phyloP scores from a whole-genome alignment of 495 filamentous ascomycete species.

The Copromyces sp. region DNA sequence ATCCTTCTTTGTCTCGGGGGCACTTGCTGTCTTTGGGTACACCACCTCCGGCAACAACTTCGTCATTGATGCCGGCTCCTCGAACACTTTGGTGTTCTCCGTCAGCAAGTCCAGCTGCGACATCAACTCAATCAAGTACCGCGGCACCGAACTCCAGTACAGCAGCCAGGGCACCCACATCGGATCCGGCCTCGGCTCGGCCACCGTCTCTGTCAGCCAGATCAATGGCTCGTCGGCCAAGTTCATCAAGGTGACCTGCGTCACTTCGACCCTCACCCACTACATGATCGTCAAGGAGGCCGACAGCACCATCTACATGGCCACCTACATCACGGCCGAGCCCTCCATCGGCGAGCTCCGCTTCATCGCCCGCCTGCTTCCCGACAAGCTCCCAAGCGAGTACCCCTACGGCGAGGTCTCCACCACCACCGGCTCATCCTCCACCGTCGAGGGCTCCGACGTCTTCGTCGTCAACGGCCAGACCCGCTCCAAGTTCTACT shows the following conservation, averaged over 20 bases:
- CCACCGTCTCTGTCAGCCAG: conserved; percentile 43
- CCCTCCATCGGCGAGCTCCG: conserved; percentile 53
- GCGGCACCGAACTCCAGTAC: conserved; percentile 48
- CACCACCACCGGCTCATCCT: conserved; percentile 39
- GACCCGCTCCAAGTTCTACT: conserved; percentile 62
- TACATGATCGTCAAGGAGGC: conserved; percentile 53
- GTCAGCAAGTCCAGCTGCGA: conserved; percentile 49
- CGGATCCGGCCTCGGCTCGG: conserved; percentile 49
- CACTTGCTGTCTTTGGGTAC: conserved; percentile 32
- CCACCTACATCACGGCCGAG: conserved; percentile 51
- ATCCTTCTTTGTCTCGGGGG: conserved; percentile 26
- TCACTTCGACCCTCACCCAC: conserved; percentile 49
- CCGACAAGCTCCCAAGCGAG: conserved; percentile 44
- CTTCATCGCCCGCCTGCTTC: conserved; percentile 52
- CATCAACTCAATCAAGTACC: conserved; percentile 52
- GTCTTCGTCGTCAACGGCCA: conserved; percentile 51
- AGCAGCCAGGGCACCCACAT: conserved; percentile 43
- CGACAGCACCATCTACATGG: conserved; percentile 51
- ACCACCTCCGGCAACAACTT: conserved; percentile 34
- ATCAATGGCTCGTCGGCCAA: conserved; percentile 21
- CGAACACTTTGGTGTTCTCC: conserved; percentile 45
- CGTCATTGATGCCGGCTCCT: conserved; percentile 44
- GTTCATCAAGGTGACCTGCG: conserved; percentile 54
- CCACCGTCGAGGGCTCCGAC: conserved; percentile 50
- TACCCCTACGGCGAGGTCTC: conserved; percentile 40